Evolutionary conservation across 164 flowering plant species (phyloP).

Genomic region (Aristolochia californica): DNA sequence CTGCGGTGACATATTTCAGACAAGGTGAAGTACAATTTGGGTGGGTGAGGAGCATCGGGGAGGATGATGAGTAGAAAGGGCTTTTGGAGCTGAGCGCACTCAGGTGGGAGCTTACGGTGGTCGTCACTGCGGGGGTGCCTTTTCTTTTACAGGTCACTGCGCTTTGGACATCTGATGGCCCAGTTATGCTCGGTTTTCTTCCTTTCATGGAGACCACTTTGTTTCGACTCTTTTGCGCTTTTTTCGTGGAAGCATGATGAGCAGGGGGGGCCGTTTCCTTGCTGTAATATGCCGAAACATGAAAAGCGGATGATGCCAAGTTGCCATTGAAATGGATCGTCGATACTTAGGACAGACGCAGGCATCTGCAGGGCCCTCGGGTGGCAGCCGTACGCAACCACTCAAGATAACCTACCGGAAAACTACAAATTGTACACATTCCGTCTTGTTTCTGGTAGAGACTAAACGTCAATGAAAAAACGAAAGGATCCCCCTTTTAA

Average conservation of each 20-base stretch:
- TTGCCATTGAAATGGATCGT: background rate
- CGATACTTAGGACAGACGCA: background rate
- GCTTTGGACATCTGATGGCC: no score
- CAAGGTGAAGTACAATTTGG: no score
- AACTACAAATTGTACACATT: background rate
- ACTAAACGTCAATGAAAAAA: no score
- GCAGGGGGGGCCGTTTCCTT: conserved; percentile 1
- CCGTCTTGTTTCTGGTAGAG: background rate
- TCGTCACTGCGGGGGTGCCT: no score
- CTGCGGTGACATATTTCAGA: no score
- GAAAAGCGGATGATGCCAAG: background rate
- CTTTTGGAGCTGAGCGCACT: no score
- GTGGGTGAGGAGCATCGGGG: no score
- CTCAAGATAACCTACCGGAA: background rate
- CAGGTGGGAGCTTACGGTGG: no score
- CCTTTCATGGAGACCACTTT: background rate
- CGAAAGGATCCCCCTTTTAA: no score
- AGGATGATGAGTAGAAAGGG: no score
- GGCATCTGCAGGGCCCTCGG: background rate
- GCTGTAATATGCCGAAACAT: conserved; percentile 12
- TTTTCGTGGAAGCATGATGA: background rate
- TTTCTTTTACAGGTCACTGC: no score
- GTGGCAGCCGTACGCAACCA: background rate
- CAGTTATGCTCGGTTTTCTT: background rate
- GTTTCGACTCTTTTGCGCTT: background rate